These are phyloP conservation scores for Leccinellum rugosiceps DNA, from an alignment of 768 basidiomycete genomes.

Conservation along the genomic window DNA sequence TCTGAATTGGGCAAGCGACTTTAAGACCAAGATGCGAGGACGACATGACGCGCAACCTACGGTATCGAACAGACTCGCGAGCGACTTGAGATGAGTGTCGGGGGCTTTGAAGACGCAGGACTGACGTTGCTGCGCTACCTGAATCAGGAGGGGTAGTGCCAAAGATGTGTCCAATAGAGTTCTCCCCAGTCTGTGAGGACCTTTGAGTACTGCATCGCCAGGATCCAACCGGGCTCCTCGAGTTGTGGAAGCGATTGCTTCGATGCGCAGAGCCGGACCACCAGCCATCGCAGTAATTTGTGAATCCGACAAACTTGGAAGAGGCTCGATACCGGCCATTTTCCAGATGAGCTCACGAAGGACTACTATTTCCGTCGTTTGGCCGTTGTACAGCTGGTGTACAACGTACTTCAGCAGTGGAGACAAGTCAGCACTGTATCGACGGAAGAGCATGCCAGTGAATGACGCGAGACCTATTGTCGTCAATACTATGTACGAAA, in stretches of 20 bases:
- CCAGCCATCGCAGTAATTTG: constrained; percentile 92
- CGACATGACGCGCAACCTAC: constrained; percentile 47
- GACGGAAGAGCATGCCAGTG: constrained; percentile 86
- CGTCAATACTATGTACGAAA: constrained; percentile 18
- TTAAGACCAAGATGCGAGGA: constrained; percentile 18
- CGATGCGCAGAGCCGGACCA: constrained; percentile 80
- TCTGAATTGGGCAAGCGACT: constrained; percentile 45
- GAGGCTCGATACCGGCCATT: constrained; percentile 91
- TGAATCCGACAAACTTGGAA: constrained; percentile 83
- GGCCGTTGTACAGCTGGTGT: constrained; percentile 80
- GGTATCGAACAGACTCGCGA: constrained; percentile 85
- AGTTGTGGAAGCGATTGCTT: constrained; percentile 77
- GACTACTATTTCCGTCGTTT: constrained; percentile 86
- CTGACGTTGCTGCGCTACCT: constrained; percentile 89
- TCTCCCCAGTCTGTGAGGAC: constrained; percentile 64
- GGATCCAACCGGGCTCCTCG: constrained; percentile 75
- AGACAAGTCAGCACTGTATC: constrained; percentile 79
- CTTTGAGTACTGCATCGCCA: constrained; percentile 59
- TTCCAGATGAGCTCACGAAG: constrained; percentile 91
- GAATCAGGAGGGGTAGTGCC: constrained; percentile 86
- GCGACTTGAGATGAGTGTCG: constrained; percentile 78
- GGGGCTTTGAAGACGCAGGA: constrained; percentile 73
- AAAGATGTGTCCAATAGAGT: constrained; percentile 65
- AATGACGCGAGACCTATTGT: constrained; percentile 83
- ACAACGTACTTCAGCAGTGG: constrained; percentile 87